phyloP scores from a whole-genome alignment of 345 rosid genomes.

The Abelmoschus esculentus region DNA sequence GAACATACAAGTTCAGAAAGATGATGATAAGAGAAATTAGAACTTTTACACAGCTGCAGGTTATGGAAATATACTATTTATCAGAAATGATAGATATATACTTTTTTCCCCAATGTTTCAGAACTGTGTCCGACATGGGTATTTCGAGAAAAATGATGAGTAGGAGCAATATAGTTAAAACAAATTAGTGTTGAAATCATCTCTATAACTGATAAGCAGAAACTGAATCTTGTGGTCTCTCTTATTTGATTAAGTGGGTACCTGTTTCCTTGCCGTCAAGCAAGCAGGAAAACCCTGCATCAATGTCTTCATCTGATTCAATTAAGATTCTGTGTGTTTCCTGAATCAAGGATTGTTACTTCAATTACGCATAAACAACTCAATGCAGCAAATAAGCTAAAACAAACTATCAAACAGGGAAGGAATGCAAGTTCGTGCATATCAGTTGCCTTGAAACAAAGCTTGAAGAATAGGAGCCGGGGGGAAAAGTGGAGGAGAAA shows the following conservation, averaged over 20 bases:
- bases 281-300: conserved; percentile 68
- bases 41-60: not conserved
- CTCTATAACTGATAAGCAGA: not conserved
- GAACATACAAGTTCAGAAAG: conserved; percentile 5
- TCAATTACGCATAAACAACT: not conserved
- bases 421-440: not conserved
- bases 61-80: not conserved
- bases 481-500: not conserved
- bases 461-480: conserved; percentile 5
- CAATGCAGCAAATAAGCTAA: conserved; percentile 3
- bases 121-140: not conserved
- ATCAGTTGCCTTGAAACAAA: conserved; percentile 7
- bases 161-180: not conserved
- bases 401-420: not conserved
- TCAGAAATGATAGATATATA: not conserved
- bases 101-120: not conserved
- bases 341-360: conserved; percentile 29
- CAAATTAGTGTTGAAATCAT: not conserved
- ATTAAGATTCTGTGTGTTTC: conserved; percentile 30
- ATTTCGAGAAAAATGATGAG: not conserved
- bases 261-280: conserved; percentile 51
- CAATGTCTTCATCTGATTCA: conserved; percentile 80
- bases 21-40: not conserved
- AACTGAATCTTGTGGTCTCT: not conserved
- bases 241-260: conserved; percentile 12